Base-by-base conservation (phyloP, 148 eudicot species). In the Fagopyrum esculentum region DNA sequence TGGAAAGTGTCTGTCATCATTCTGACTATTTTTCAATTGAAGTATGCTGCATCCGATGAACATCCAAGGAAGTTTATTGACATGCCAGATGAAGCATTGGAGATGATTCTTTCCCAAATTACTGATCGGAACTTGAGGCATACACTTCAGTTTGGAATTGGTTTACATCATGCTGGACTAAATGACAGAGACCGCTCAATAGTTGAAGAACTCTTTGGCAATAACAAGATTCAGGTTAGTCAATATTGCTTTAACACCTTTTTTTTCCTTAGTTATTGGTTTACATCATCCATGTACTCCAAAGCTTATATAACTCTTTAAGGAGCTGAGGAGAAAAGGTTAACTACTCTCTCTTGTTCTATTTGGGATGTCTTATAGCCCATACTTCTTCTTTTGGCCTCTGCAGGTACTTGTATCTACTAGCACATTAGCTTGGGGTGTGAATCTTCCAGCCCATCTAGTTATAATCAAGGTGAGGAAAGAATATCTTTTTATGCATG, bases 381-480 rank as follows among this genome's bases (percentile, higher is more conserved):
- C 71, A 66, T 43, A 40, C 44, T 46, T 64, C 2, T 60, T 61
- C 60, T 52, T 52, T 26, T 9, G 40, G 2, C 43, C 43, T 13
- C 75, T 56, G 74, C 83, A 93, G 98, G 88, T 94, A 56, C 82
- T 95, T 86, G 98, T 95, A 78, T 95, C 97, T 83, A 95, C 98
- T 26, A 95, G 98, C 85, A 95, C 98, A 69, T 86, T 95, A 85
- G 98, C 98, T 74, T 95, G 98, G 98, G 98, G 98, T 76, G 98
- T 95, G 66, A 95, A 95, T 78, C 98, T 95, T 90, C 98, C 98
- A 40, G 98, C 98, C 59, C 98, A 95, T 89, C 80, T 95, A 82
- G 98, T 95, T 77, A 86, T 95, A 72, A 90, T 95, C 81, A 94
- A 94, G 71, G 71, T 66, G 47, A 66, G 47, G 3, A 66, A 66